Evolutionary conservation across 2,329 filamentous ascomycete genomes (phyloP), one percentile per base, ranked within the genome.

Genomic region (Emericellopsis cladophorae): DNA sequence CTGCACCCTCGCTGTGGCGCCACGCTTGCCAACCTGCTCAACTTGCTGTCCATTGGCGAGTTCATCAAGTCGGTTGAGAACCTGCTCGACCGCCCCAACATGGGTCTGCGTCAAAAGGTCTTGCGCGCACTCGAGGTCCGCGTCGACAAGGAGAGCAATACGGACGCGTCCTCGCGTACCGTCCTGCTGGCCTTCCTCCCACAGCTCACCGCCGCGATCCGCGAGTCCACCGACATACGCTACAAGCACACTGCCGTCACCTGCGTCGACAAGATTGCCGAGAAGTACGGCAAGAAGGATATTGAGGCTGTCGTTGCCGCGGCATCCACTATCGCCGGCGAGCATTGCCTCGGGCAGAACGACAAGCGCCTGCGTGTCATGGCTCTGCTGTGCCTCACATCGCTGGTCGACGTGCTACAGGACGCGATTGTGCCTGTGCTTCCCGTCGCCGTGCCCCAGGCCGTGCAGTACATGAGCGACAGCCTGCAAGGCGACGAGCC

Each of bases 271-370:
- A 85, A 86, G 59, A 93, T 98, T 46, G 77, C 85, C 3, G 89
- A 95, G 61, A 90, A 90, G 58, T 96, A 95, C 57, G 93, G 92
- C 49, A 93, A 92, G 67, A 93, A 89, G 58, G 85, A 95, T 53
- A 70, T 83, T 2, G 77, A 83, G 49, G 80, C 79, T 36, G 83
- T 95, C 36, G 71, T 83, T 22, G 74, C 75, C 5, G 83, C 88
- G 5, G 86, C 88, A 5, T 69, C 79, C 44, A 82, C 81, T 2
- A 82, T 98, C 51, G 79, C 84, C 31, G 79, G 88, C 34, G 66
- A 78, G 41, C 69, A 83, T 47, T 90, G 86, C 47, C 72, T 96
- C 38, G 84, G 83, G 31, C 81, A 84, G 55, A 61, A 71, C 11
- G 84, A 94, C 51, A 67, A 74, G 48, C 76, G 76, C 22, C 74